These are phyloP conservation scores for Neoboletus subvelutipes DNA, from an alignment of 768 basidiomycete species.

Conservation along the genomic window DNA sequence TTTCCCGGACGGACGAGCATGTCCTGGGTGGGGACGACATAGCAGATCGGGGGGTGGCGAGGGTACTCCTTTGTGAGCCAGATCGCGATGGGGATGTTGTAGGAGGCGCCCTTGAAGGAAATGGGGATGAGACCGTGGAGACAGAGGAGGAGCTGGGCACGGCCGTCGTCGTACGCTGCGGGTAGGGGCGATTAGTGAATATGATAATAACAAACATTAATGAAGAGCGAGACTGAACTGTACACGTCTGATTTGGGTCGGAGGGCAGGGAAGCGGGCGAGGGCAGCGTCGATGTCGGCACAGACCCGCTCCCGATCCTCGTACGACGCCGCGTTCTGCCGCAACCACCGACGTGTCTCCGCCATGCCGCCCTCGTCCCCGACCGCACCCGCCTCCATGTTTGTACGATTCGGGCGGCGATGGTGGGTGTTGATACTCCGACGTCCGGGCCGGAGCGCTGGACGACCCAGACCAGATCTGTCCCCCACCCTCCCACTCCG, in stretches of 20 bases:
- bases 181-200: not conserved
- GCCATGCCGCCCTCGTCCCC: slow-evolving; percentile 13
- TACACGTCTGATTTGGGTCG: slow-evolving; percentile 82
- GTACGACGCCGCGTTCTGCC: slow-evolving; percentile 62
- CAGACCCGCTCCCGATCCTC: slow-evolving; percentile 54
- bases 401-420: slow-evolving; percentile 17
- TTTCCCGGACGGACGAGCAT: slow-evolving; percentile 83
- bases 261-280: slow-evolving; percentile 54
- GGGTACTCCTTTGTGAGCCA: slow-evolving; percentile 91
- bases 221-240: slow-evolving; percentile 42
- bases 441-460: not conserved
- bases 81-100: slow-evolving; percentile 91
- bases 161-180: slow-evolving; percentile 90
- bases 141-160: slow-evolving; percentile 88
- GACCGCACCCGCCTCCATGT: not conserved
- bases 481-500: slow-evolving; percentile 41
- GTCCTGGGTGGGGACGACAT: slow-evolving; percentile 88
- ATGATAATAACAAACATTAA: not conserved
- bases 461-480: slow-evolving; percentile 11
- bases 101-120: slow-evolving; percentile 65
- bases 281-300: slow-evolving; percentile 59
- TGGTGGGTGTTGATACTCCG: not conserved
- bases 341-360: slow-evolving; percentile 53
- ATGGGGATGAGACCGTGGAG: slow-evolving; percentile 92
- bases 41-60: slow-evolving; percentile 74